phyloP scores from a whole-genome alignment of 2,329 filamentous ascomycete species.

The Aspergillus flavus region DNA sequence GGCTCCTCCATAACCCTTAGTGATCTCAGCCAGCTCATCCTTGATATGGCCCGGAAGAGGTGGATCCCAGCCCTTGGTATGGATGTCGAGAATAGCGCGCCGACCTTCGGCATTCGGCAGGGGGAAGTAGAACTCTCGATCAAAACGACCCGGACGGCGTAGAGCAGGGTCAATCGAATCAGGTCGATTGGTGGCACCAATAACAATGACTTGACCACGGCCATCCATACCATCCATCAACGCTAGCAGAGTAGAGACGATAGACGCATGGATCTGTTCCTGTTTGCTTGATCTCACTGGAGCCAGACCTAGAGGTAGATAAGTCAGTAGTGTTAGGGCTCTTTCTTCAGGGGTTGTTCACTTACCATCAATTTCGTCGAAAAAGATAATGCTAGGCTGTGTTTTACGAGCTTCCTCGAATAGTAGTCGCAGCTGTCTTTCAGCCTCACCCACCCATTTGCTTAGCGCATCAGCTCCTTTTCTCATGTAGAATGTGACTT shows the following conservation, averaged over 20 bases:
- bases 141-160: constrained; percentile 89
- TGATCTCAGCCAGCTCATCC: constrained; percentile 76
- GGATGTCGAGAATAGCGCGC: constrained; percentile 87
- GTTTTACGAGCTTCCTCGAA: constrained; percentile 96
- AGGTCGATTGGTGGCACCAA: constrained; percentile 95
- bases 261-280: constrained; percentile 97
- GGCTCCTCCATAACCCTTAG: constrained; percentile 95
- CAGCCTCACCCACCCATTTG: constrained; percentile 98
- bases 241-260: constrained; percentile 90
- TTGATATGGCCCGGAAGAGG: constrained; percentile 76
- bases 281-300: constrained; percentile 97
- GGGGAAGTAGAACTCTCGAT: constrained; percentile 97
- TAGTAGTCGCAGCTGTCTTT: constrained; percentile 87
- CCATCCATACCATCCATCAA: constrained; percentile 98
- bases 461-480: constrained; percentile 97
- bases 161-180: constrained; percentile 97
- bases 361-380: constrained; percentile 93
- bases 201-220: constrained; percentile 96
- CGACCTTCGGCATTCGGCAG: constrained; percentile 80
- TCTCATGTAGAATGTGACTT: constrained; percentile 99
- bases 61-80: constrained; percentile 90
- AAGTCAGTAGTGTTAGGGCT: background rate
- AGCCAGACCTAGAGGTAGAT: constrained; percentile 60
- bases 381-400: constrained; percentile 98
- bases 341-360: background rate